A percentile compares a stretch with the other conserved stretches of the same genome.
These are phyloP conservation scores for Coemansia sp. DNA, from an alignment of 192 early-diverging fungal genomes.

Conservation along the genomic window DNA sequence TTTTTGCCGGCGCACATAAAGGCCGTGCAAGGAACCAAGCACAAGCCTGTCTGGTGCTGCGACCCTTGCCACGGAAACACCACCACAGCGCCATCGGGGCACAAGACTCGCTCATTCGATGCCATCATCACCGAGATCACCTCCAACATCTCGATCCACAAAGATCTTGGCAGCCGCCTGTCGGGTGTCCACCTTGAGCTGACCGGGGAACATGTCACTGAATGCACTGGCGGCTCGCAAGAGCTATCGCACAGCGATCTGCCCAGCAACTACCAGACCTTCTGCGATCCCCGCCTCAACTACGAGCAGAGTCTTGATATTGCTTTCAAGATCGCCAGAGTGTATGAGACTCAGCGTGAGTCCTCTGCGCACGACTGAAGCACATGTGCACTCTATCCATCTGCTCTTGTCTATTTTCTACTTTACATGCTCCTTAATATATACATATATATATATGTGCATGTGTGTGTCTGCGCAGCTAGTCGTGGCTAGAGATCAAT, in stretches of 20 bases:
- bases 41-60: constrained; percentile 92
- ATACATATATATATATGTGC: too few species aligned
- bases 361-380: neutral
- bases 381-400: too few species aligned
- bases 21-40: constrained; percentile 82
- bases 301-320: constrained; percentile 97
- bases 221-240: constrained; percentile 98
- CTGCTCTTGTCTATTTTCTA: neutral
- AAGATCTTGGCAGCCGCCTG: constrained; percentile 66
- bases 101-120: constrained; percentile 91
- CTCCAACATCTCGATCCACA: constrained; percentile 81
- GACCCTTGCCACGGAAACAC: constrained; percentile 99
- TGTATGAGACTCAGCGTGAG: constrained; percentile 67
- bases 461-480: too few species aligned
- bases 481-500: too few species aligned
- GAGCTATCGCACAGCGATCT: constrained; percentile 82
- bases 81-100: constrained; percentile 71
- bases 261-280: constrained; percentile 88
- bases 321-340: constrained; percentile 93
- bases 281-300: constrained; percentile 95
- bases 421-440: neutral
- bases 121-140: constrained; percentile 88
- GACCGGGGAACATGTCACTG: constrained; percentile 96
- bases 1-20: constrained; percentile 84
- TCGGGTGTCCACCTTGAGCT: constrained; percentile 97